Conservation (phyloP, 169 alveolate genomes). For the Plasmodium gallinaceum region DNA sequence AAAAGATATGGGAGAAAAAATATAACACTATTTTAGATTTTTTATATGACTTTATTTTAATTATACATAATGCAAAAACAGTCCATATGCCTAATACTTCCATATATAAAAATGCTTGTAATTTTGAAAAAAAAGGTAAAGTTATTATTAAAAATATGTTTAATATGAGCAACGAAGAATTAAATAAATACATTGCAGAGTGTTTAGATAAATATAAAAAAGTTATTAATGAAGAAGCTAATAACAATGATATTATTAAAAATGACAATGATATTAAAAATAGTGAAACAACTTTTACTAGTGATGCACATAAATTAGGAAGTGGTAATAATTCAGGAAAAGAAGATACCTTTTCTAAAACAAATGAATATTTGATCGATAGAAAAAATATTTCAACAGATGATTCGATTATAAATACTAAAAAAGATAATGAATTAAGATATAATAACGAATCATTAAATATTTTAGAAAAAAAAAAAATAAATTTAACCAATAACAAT, state of each 20-base stretch:
- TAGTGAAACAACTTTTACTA: neutral
- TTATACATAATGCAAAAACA: conserved; percentile 82
- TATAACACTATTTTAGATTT: conserved; percentile 79
- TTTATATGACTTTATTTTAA: conserved; percentile 78
- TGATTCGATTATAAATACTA: neutral
- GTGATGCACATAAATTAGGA: neutral
- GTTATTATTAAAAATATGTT: conserved; percentile 72
- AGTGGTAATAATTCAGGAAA: neutral
- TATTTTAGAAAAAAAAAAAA: too few species aligned
- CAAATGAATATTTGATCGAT: too few species aligned
- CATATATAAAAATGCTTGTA: conserved; percentile 79
- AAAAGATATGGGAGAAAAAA: conserved; percentile 79
- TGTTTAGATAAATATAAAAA: conserved; percentile 36
- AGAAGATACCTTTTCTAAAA: too few species aligned
- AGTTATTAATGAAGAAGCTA: conserved; percentile 4
- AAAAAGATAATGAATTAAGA: neutral
- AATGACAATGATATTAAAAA: neutral
- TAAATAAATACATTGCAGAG: conserved; percentile 35
- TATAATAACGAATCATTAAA: too few species aligned
- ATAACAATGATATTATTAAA: conserved; percentile 17
- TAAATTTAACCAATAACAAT: too few species aligned
- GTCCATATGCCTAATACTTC: conserved; percentile 86
- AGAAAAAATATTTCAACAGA: neutral
- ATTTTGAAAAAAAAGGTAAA: conserved; percentile 80
- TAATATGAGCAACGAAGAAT: conserved; percentile 53